Base-by-base conservation (phyloP, 1,284 basidiomycete genomes). In the Amylostereum chailletii region DNA sequence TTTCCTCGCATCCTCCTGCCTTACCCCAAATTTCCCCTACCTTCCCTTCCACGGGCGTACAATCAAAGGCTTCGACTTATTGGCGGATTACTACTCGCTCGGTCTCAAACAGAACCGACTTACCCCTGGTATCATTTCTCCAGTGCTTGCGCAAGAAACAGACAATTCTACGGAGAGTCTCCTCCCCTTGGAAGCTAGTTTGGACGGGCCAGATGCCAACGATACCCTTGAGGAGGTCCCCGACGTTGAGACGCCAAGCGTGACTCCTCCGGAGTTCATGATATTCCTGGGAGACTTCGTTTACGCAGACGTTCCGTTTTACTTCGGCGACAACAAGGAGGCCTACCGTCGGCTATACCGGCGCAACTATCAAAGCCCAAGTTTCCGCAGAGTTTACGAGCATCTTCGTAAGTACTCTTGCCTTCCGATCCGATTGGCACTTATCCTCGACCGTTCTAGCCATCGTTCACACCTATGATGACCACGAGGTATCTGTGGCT, bases 241-340 rank as follows among this genome's bases (percentile, higher is more conserved):
- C 27, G 39, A 40, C 39, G 41, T 53, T 41, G 49, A 46, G 4
- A 47, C 47, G 45, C 47, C 46, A 6, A 43, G 51, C 11, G 27
- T 41, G 31, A 46, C 53, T 30, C 55, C 61, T 4, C 64, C 71
- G 2, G 74, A 78, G 50, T 87, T 86, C 56, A 63, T 86, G 64
- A 59, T 86, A 8, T 78, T 85, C 60, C 64, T 86, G 46, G 83
- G 84, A 2, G 84, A 90, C 59, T 83, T 86, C 57, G 83, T 90
- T 57, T 89, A 90, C 57, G 83, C 82, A 4, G 86, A 90, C 59
- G 79, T 88, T 1, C 87, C 87, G 2, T 53, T 71, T 9, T 83
- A 79, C 62, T 71, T 74, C 48, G 80, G 81, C 3, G 76, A 80
- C 53, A 65, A 72, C 51, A 63, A 66, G 49, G 74, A 81, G 47